phyloP scores from a whole-genome alignment of 176 grass and related monocot species.

The Carex scoparia region DNA sequence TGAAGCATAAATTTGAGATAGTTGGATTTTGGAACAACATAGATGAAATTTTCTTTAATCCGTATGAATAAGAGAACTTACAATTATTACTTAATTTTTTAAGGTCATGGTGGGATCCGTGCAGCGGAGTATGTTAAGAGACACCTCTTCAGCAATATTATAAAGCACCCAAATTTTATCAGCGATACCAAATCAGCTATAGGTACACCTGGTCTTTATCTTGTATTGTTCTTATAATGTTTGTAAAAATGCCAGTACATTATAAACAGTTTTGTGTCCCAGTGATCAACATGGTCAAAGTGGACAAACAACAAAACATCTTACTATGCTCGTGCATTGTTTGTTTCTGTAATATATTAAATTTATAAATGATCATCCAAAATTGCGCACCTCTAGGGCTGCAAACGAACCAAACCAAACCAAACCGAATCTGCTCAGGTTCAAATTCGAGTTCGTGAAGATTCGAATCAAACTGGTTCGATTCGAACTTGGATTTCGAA shows the following conservation, averaged over 20 bases:
- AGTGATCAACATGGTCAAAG: not conserved
- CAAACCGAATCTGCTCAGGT: too few species aligned
- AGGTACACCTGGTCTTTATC: constrained; percentile 29
- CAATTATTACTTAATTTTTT: not conserved
- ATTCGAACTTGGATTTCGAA: too few species aligned
- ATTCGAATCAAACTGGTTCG: too few species aligned
- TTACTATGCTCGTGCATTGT: not conserved
- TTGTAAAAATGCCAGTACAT: not conserved
- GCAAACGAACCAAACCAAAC: too few species aligned
- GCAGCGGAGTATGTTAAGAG: constrained; percentile 86
- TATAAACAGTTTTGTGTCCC: not conserved
- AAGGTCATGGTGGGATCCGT: constrained; percentile 79
- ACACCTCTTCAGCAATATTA: constrained; percentile 78
- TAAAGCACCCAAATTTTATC: constrained; percentile 75
- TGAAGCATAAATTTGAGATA: not conserved
- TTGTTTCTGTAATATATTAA: not conserved
- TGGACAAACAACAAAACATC: not conserved
- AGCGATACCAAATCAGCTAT: constrained; percentile 83
- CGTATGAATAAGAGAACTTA: not conserved
- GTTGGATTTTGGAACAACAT: not conserved
- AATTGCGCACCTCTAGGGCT: not conserved
- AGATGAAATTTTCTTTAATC: not conserved
- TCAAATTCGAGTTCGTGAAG: too few species aligned
- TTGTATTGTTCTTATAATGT: not conserved
- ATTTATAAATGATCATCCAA: not conserved